Base-by-base conservation (phyloP, 2,329 filamentous ascomycete genomes). In the Peltaster fructicola region DNA sequence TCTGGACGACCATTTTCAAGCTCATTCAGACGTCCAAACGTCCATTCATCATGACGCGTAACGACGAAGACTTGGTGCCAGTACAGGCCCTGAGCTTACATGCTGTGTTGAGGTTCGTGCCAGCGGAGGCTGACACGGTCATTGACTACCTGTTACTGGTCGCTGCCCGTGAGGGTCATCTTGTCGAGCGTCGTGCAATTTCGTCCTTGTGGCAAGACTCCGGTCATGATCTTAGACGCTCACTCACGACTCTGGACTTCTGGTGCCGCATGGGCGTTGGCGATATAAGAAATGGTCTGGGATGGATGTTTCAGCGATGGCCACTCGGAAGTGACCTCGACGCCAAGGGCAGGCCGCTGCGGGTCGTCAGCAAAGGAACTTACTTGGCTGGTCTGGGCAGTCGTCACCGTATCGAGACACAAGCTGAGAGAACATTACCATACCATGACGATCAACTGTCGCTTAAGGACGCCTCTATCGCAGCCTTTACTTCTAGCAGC, bases 191-290 rank as follows among this genome's bases (percentile, higher is more conserved):
- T 19, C 48, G 65, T 14, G 68, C 79, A 0, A 63, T 91, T 1
- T 59, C 63, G 25, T 56, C 65, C 5, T 61, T 98, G 3, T 92
- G 82, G 41, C 58, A 63, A 26, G 68, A 68, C 8, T 74, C 77
- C 26, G 48, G 62, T 2, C 53, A 63, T 14, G 88, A 98, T 45
- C 54, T 98, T 8, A 72, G 88, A 27, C 80, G 74, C 12, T 73
- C 75, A 2, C 68, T 98, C 23, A 72, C 65, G 28, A 82, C 95
- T 32, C 63, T 98, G 14, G 74, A 91, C 45, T 88, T 90, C 45
- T 98, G 85, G 85, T 98, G 90, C 47, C 88, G 98, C 47, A 82
- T 95, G 52, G 81, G 76, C 0, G 70, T 98, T 7, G 90, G 88
- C 4, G 88, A 92, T 45, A 61, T 69, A n/a, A 77, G 77, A 38